A percentile compares a stretch with the other conserved stretches of the same genome.
phyloP scores from a whole-genome alignment of 306 rosid species.

The Glycine soja region DNA sequence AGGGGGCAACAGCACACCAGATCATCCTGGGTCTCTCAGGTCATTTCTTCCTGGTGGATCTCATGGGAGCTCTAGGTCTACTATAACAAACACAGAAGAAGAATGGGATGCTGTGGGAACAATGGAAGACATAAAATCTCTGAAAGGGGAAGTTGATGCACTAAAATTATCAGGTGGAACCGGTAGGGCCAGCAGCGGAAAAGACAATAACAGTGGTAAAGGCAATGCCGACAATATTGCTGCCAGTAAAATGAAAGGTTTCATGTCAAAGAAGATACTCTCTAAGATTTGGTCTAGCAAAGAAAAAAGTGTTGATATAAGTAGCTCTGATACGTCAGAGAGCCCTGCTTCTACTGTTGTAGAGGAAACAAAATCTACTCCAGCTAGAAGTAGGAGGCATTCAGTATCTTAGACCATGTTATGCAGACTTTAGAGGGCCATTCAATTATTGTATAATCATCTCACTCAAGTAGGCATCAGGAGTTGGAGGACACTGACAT shows the following conservation, averaged over 20 bases:
- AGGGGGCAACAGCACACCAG: slow-evolving; percentile 70
- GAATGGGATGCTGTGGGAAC: slow-evolving; percentile 85
- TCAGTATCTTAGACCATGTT: slow-evolving; percentile 64
- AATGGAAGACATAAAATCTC: slow-evolving; percentile 69
- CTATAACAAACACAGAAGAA: slow-evolving; percentile 80
- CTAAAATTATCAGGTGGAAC: slow-evolving; percentile 53
- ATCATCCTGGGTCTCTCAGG: slow-evolving; percentile 68
- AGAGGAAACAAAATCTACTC: slow-evolving; percentile 85
- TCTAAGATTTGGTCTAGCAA: slow-evolving; percentile 90
- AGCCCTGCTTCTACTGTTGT: slow-evolving; percentile 81
- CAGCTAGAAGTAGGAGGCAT: slow-evolving; percentile 84
- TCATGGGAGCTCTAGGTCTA: slow-evolving; percentile 88
- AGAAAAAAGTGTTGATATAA: slow-evolving; percentile 75
- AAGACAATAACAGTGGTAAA: slow-evolving; percentile 49
- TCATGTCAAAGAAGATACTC: slow-evolving; percentile 72
- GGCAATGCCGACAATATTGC: slow-evolving; percentile 56
- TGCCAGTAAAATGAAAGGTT: slow-evolving; percentile 71
- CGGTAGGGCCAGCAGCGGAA: slow-evolving; percentile 46
- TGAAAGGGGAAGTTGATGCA: slow-evolving; percentile 73
- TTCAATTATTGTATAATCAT: slow-evolving; percentile 47
- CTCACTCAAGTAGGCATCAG: slow-evolving; percentile 56
- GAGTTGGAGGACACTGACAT: slow-evolving; percentile 61
- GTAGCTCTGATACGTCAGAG: slow-evolving; percentile 88
- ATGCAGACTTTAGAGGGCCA: too few species aligned
- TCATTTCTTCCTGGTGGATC: slow-evolving; percentile 75